phyloP scores from a whole-genome alignment of 768 basidiomycete species.

The Tulasnella sp. region DNA sequence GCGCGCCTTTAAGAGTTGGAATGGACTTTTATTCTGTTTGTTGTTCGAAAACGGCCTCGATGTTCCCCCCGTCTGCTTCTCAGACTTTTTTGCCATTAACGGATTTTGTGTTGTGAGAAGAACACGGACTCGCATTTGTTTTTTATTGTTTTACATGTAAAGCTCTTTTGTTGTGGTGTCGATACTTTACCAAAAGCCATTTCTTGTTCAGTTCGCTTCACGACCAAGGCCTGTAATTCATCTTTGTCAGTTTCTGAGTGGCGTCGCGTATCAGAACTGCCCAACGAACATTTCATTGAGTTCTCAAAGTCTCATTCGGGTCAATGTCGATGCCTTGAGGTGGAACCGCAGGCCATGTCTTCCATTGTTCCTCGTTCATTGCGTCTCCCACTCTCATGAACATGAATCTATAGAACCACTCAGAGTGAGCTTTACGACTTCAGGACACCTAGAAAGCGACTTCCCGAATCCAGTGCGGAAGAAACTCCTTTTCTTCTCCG shows the following conservation, averaged over 20 bases:
- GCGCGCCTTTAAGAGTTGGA: background rate
- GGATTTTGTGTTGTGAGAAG: background rate
- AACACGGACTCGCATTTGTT: background rate
- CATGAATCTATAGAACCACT: background rate
- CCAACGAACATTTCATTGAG: background rate
- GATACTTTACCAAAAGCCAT: background rate
- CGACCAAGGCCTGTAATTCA: background rate
- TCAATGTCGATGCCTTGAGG: background rate
- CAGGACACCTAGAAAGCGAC: background rate
- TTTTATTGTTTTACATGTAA: background rate
- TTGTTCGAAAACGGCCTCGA: background rate
- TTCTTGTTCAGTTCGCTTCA: background rate
- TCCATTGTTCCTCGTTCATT: slow-evolving; percentile 2
- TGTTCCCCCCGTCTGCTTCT: background rate
- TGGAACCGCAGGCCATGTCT: background rate
- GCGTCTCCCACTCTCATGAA: slow-evolving; percentile 3
- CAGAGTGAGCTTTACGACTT: background rate
- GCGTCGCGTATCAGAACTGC: background rate
- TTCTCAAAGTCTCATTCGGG: background rate
- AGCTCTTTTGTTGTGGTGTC: background rate
- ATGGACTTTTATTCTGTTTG: background rate
- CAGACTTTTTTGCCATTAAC: background rate
- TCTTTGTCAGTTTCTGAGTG: background rate
- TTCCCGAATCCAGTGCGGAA: background rate
- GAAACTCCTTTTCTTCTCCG: background rate